Evolutionary conservation across 495 filamentous ascomycete species (phyloP).

Genomic region (Neurospora sp.): DNA sequence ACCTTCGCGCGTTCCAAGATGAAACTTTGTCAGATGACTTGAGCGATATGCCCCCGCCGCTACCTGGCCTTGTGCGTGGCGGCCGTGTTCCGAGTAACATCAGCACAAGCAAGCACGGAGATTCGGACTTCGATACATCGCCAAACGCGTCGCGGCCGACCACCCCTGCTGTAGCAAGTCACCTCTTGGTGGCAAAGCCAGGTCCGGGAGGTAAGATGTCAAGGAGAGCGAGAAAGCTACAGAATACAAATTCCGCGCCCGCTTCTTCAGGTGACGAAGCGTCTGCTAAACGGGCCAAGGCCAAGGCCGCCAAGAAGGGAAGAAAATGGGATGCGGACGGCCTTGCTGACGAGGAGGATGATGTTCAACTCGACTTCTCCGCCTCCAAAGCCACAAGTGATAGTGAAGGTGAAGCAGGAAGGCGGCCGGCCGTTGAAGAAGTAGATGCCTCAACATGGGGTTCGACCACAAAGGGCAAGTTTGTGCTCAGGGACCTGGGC

Average conservation of each 20-base stretch:
- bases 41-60: slow-evolving; percentile 35
- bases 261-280: slow-evolving; percentile 79
- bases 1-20: slow-evolving; percentile 32
- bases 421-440: slow-evolving; percentile 49
- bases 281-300: slow-evolving; percentile 45
- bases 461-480: slow-evolving; percentile 78
- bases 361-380: slow-evolving; percentile 79
- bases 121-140: slow-evolving; percentile 55
- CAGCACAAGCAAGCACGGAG: slow-evolving; percentile 26
- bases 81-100: slow-evolving; percentile 14
- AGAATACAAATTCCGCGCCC: slow-evolving; percentile 49
- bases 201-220: slow-evolving; percentile 67
- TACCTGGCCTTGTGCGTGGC: slow-evolving; percentile 27
- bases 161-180: slow-evolving; percentile 54
- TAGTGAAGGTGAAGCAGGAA: slow-evolving; percentile 40
- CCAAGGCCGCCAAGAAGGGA: slow-evolving; percentile 65
- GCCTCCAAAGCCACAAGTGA: slow-evolving; percentile 39
- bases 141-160: slow-evolving; percentile 71
- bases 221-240: slow-evolving; percentile 71
- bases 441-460: slow-evolving; percentile 77
- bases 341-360: slow-evolving; percentile 76
- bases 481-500: slow-evolving; percentile 85
- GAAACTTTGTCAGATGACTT: slow-evolving; percentile 21
- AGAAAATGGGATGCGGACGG: slow-evolving; percentile 89
- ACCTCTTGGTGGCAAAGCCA: slow-evolving; percentile 58